These are phyloP conservation scores for Epichloe gansuensis DNA, from an alignment of 2,329 filamentous ascomycete species.

Conservation along the genomic window DNA sequence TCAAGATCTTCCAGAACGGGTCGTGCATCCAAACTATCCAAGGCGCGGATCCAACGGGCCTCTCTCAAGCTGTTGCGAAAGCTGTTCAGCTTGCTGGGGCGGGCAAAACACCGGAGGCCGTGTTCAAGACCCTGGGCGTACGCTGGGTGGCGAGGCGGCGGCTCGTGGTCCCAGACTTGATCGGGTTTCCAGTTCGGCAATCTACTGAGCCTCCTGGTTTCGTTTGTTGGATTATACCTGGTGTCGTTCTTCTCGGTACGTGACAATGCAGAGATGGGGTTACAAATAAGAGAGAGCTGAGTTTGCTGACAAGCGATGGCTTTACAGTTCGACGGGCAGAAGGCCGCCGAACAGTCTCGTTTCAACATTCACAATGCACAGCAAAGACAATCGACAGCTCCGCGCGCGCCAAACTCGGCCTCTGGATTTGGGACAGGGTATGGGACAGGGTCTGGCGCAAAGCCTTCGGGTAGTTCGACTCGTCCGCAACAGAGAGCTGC, in stretches of 20 bases:
- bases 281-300: neutral
- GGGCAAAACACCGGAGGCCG: conserved; percentile 28
- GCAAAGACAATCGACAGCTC: conserved; percentile 1
- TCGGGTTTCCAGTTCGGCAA: conserved; percentile 25
- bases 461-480: conserved; percentile 14
- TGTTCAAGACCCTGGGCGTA: conserved; percentile 44
- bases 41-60: conserved; percentile 67
- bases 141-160: conserved; percentile 34
- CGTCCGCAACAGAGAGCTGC: conserved; percentile 19
- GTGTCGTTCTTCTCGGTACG: conserved; percentile 48
- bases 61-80: conserved; percentile 66
- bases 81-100: conserved; percentile 41
- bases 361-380: conserved; percentile 40
- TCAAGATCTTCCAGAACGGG: conserved; percentile 76
- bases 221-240: conserved; percentile 50
- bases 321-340: conserved; percentile 47
- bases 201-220: conserved; percentile 37
- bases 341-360: conserved; percentile 44
- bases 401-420: neutral
- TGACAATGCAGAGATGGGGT: conserved; percentile 10
- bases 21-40: conserved; percentile 62
- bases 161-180: conserved; percentile 12
- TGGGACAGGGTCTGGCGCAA: conserved; percentile 1
- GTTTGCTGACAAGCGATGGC: conserved; percentile 13
- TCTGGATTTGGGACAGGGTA: conserved; percentile 1